Base-by-base conservation (phyloP, 139 green algal genomes). In the Closterium sp. region DNA sequence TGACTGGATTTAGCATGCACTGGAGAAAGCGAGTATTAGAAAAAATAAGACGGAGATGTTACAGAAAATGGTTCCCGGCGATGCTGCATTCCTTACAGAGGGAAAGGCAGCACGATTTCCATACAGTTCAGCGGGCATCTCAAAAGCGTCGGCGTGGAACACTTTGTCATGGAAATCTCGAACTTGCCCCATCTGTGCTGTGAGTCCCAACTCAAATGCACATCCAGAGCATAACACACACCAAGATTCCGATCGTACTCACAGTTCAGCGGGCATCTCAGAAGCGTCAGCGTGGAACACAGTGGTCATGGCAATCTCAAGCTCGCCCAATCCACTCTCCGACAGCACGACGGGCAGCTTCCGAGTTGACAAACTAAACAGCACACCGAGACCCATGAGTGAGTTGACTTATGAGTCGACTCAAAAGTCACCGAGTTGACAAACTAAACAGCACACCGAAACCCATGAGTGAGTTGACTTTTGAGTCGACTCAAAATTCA, bases 321-420 rank as follows among this genome's bases (percentile, higher is more conserved):
- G 99, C 95, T 99, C 98, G 69, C 98, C 98, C 98, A 98, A 99
- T 16, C 98, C 98, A 33, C 91, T 94, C 92, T 99, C 98, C 33
- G 95, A 98, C 25, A 98, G 91, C 90, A 97, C 95, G 76, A 95
- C 97, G 0, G 96, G 96, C 76, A n/a, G n/a, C n/a, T n/a, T n/a
- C n/a, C n/a, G n/a, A n/a, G n/a, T n/a, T n/a, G n/a, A n/a, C n/a
- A n/a, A n/a, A n/a, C n/a, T n/a, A n/a, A n/a, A n/a, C n/a, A n/a
- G n/a, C n/a, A n/a, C n/a, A n/a, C n/a, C n/a, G n/a, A n/a, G n/a
- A n/a, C n/a, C n/a, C n/a, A n/a, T n/a, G n/a, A n/a, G n/a, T n/a
- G n/a, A n/a, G n/a, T n/a, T n/a, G n/a, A n/a, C n/a, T n/a, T n/a
- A n/a, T n/a, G n/a, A n/a, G n/a, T n/a, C n/a, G n/a, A n/a, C n/a